phyloP scores from a whole-genome alignment of 2,329 filamentous ascomycete genomes.

The Neospermospora avenae region DNA sequence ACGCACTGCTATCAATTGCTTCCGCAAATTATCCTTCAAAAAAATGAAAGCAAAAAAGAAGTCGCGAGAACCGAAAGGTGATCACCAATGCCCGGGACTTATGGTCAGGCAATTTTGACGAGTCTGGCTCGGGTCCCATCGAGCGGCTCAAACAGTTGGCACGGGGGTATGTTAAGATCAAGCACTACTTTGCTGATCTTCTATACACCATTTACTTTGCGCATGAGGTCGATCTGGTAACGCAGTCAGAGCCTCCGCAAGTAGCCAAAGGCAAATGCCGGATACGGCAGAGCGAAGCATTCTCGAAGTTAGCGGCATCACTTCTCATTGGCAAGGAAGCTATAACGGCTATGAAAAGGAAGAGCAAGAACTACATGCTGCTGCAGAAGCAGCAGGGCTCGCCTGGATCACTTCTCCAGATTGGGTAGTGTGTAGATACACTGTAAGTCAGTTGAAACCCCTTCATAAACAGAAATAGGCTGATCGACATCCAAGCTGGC shows the following conservation, averaged over 20 bases:
- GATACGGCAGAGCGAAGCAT: slow-evolving; percentile 1
- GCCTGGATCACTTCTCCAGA: slow-evolving; percentile 5
- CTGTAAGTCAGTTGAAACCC: slow-evolving; percentile 4
- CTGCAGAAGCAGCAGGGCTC: not conserved
- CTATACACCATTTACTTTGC: slow-evolving; percentile 7
- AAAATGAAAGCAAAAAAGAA: not conserved
- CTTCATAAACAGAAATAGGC: not conserved
- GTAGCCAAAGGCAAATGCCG: not conserved
- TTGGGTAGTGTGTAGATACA: not conserved
- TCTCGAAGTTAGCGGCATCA: not conserved
- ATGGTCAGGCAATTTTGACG: not conserved
- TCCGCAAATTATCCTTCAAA: not conserved
- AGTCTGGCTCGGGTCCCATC: not conserved
- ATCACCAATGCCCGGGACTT: not conserved
- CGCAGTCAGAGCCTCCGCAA: not conserved
- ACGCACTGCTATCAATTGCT: slow-evolving; percentile 7
- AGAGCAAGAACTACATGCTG: slow-evolving; percentile 6
- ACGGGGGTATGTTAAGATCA: not conserved
- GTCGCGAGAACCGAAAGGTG: not conserved
- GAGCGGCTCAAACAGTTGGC: not conserved
- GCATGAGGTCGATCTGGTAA: slow-evolving; percentile 1
- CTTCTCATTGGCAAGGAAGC: slow-evolving; percentile 2
- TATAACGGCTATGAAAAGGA: slow-evolving; percentile 2
- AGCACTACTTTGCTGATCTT: slow-evolving; percentile 1
- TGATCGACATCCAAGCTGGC: slow-evolving; percentile 8